Evolutionary conservation across 495 filamentous ascomycete genomes (phyloP), one percentile per base, ranked within the genome.

Genomic region (Penicillium coffeae): DNA sequence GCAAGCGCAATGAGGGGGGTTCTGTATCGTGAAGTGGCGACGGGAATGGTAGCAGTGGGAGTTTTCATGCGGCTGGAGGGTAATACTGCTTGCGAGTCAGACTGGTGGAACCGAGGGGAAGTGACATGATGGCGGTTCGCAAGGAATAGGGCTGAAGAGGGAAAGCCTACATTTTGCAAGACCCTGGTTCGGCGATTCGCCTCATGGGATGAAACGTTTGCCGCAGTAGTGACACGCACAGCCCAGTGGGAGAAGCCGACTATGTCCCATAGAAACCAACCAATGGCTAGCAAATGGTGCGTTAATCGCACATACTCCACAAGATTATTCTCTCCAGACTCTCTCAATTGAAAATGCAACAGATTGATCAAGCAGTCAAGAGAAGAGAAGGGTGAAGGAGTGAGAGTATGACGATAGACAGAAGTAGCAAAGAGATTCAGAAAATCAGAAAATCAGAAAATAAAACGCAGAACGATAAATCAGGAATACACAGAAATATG

Each of bases 201-300:
- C 54, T 62, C 59, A 64, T 58, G 47, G 49, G 54, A 59, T 58
- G 55, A 62, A 60, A 62, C 58, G 61, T 55, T 58, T 56, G 51
- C 46, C 56, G 56, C 52, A 53, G 52, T 40, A 62, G 56, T 64
- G 39, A 63, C 56, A 59, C 63, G 41, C 42, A 62, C 55, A 55
- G 64, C 50, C 61, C 58, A 58, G 52, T 55, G 43, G 35, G 25
- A 47, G 54, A 47, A 61, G 55, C 51, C 47, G 59, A 55, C 48
- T 64, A 51, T 63, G 60, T 64, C 56, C 64, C 64, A 71, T 69
- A 53, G 68, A 66, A 33, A 63, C 52, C 55, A 52, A 53, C 65
- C 64, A 72, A 56, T 60, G 55, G 59, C 52, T 45, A 48, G 52
- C 48, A 55, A 45, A 51, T 48, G 49, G 57, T n/a, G 52, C 50